Evolutionary conservation across 2,329 filamentous ascomycete genomes (phyloP), one percentile per base, ranked within the genome.

Genomic region (Claviceps sp.): DNA sequence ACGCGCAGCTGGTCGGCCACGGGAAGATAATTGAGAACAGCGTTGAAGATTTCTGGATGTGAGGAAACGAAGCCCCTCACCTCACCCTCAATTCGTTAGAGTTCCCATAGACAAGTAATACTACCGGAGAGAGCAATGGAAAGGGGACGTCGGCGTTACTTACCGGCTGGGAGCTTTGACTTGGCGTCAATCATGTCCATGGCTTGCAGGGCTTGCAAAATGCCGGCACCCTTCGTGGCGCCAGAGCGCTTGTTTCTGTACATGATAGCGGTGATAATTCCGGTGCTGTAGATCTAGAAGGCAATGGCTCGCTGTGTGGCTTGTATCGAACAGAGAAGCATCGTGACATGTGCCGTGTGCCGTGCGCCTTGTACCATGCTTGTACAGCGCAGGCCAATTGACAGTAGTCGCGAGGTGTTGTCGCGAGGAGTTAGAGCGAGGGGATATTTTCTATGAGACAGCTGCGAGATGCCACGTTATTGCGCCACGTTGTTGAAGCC

Each of bases 21-120:
- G 40, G 88, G 85, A 40, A 97, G 80, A 70, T 94, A 89, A 64
- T 96, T 88, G 63, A 98, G 79, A 58, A 98, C 89, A 0, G 82
- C 78, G 34, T 85, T 85, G 59, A 97, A 80, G 58, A 97, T 88
- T 71, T 97, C 91, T 88, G 52, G 2, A 16, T 7, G 6, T n/a
- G 29, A 34, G 4, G 29, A 34, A 34, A 34, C 29, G 9, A 34
- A 34, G 11, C 9, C 29, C 29, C 29, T 34, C 29, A 34, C 3
- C 9, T 34, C 29, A 34, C 29, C 29, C 29, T 4, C 29, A 34
- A 34, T 34, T 34, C 29, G 29, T 34, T 34, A 34, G 29, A 9
- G 9, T 11, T 34, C 22, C 42, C 39, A 9, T 38, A 17, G 34
- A 5, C 5, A n/a, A 17, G 39, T 13, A 22, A 14, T 40, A 7